phyloP scores from a whole-genome alignment of 352 stramenopile species.

The Phytophthora ohioensis region DNA sequence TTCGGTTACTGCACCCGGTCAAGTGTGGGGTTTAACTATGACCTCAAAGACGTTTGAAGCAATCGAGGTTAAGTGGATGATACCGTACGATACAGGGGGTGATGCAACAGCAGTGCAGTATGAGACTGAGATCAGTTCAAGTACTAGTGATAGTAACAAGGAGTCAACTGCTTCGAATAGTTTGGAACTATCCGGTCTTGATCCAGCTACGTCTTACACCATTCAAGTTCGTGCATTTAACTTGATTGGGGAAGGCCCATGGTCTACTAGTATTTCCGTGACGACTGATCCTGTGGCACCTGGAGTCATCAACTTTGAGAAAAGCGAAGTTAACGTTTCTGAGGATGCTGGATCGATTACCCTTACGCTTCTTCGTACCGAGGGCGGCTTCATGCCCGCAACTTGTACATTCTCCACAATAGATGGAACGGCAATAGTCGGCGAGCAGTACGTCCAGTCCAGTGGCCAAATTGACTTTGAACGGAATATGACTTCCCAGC shows the following conservation, averaged over 20 bases:
- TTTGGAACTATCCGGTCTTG: constrained; percentile 27
- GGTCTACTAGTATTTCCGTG: constrained; percentile 41
- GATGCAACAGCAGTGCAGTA: constrained; percentile 34
- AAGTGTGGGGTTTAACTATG: constrained; percentile 21
- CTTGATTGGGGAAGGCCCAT: constrained; percentile 22
- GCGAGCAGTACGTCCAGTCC: constrained; percentile 36
- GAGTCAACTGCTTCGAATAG: background rate
- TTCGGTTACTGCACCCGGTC: constrained; percentile 32
- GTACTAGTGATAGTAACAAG: background rate
- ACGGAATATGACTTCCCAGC: constrained; percentile 23
- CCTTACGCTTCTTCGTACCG: constrained; percentile 38
- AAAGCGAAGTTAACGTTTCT: constrained; percentile 18
- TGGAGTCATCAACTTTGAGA: constrained; percentile 51
- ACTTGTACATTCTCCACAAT: constrained; percentile 43
- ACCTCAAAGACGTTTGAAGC: constrained; percentile 29
- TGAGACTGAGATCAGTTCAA: constrained; percentile 30
- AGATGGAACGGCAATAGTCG: constrained; percentile 47
- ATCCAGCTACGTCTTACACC: constrained; percentile 38
- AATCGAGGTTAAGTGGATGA: constrained; percentile 42
- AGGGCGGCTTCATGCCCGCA: constrained; percentile 49
- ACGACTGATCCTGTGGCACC: constrained; percentile 58
- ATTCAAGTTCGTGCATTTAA: constrained; percentile 50
- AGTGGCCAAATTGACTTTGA: constrained; percentile 44
- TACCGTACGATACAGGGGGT: constrained; percentile 53
- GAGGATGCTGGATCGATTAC: constrained; percentile 31